Percentiles rank a stretch among this genome's conserved stretches.
Evolutionary conservation across 805 yeast species (phyloP).

Genomic region (Ogataea pilisensis): DNA sequence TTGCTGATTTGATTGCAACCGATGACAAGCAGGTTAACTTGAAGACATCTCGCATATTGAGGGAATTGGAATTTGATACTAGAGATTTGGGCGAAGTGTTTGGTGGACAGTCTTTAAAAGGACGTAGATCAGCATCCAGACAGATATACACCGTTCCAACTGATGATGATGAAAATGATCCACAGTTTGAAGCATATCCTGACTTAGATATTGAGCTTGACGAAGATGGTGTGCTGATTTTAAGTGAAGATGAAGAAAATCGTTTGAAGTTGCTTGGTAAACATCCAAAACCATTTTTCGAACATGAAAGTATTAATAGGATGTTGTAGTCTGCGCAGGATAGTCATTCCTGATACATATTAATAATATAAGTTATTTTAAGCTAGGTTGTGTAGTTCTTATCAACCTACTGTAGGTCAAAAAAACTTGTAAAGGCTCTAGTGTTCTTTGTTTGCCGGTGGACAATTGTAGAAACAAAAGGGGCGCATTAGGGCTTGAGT

Average conservation of each 20-base stretch:
- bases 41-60: constrained; percentile 1
- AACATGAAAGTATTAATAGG: neutral
- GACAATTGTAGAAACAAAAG: too few relatives aligned
- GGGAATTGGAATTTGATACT: constrained; percentile 14
- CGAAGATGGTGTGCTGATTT: constrained; percentile 19
- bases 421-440: too few relatives aligned
- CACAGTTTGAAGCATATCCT: neutral
- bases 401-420: too few relatives aligned
- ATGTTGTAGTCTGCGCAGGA: neutral
- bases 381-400: too few relatives aligned
- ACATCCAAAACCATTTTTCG: neutral
- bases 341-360: too few relatives aligned
- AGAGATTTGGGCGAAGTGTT: constrained; percentile 2
- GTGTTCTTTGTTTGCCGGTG: too few relatives aligned
- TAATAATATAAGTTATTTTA: too few relatives aligned
- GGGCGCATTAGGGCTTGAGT: too few relatives aligned
- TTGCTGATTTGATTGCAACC: neutral
- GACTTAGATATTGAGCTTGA: neutral
- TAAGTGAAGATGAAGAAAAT: constrained; percentile 2
- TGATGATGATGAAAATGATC: neutral
- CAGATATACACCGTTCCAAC: neutral
- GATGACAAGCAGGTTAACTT: neutral
- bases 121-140: constrained; percentile 1
- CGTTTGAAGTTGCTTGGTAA: neutral
- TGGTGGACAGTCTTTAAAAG: neutral